Percentiles rank a stretch among this genome's conserved stretches.
phyloP scores from a whole-genome alignment of 1,139 yeast genomes.

The Wickerhamiella pararugosa region DNA sequence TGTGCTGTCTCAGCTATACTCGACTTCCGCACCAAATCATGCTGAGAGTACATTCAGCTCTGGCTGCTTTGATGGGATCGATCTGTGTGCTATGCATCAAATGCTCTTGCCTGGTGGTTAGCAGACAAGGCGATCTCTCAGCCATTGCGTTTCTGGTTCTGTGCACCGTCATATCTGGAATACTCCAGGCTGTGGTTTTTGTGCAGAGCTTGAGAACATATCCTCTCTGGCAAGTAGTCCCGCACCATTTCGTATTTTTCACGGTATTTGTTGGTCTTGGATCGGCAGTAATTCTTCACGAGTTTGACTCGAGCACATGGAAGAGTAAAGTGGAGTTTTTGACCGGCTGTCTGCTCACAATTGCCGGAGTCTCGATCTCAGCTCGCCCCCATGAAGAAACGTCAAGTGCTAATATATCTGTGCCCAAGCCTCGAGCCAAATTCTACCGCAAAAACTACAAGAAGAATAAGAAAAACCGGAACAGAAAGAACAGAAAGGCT shows the following conservation, averaged over 20 bases:
- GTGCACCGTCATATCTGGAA: slow-evolving; percentile 17
- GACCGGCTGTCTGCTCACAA: slow-evolving; percentile 27
- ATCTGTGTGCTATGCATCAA: slow-evolving; percentile 32
- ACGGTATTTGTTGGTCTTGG: slow-evolving; percentile 29
- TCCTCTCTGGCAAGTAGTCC: slow-evolving; percentile 32
- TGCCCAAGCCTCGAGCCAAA: too few relatives aligned
- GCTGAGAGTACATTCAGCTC: slow-evolving; percentile 8
- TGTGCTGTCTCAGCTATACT: not conserved
- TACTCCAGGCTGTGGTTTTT: slow-evolving; percentile 26
- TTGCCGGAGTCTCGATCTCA: slow-evolving; percentile 28
- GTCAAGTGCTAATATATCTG: too few relatives aligned
- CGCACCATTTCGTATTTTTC: slow-evolving; percentile 33
- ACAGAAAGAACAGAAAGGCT: too few relatives aligned
- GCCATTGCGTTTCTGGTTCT: slow-evolving; percentile 19
- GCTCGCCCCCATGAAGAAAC: slow-evolving; percentile 12
- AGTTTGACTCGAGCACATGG: slow-evolving; percentile 23
- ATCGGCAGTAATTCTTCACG: slow-evolving; percentile 29
- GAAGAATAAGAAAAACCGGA: too few relatives aligned
- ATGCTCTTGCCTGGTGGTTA: slow-evolving; percentile 18
- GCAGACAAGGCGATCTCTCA: too few relatives aligned
- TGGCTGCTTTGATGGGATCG: slow-evolving; percentile 33
- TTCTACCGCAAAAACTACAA: too few relatives aligned
- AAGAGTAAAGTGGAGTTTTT: slow-evolving; percentile 19
- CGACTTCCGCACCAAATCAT: not conserved
- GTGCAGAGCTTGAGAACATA: slow-evolving; percentile 27